Conservation (phyloP, 768 basidiomycete genomes). For the Boletus speciosus region DNA sequence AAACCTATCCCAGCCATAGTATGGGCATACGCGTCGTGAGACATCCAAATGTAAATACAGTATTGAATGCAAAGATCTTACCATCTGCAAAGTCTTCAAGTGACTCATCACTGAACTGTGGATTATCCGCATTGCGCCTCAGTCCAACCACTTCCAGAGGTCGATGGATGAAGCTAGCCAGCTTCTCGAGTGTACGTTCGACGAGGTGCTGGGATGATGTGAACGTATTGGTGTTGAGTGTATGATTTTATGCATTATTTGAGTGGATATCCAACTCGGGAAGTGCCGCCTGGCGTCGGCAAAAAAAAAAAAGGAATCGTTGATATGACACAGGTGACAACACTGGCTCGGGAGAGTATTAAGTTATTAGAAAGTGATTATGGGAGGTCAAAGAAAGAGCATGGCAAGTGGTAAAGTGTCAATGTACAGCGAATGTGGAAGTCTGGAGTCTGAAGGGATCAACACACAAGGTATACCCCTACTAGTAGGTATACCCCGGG, state of each 20-base stretch:
- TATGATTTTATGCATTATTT: slow-evolving; percentile 18
- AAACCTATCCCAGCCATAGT: slow-evolving; percentile 40
- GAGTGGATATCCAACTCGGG: too few relatives aligned
- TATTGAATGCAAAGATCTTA: slow-evolving; percentile 21
- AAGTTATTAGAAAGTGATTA: too few relatives aligned
- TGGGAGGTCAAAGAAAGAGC: too few relatives aligned
- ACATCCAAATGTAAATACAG: neutral
- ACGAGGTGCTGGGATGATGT: slow-evolving; percentile 43
- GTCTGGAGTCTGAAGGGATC: too few relatives aligned
- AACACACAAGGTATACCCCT: too few relatives aligned
- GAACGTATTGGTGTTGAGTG: slow-evolving; percentile 42
- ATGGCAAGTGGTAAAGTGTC: too few relatives aligned
- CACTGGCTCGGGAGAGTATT: too few relatives aligned
- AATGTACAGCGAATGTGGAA: too few relatives aligned
- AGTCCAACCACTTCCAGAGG: slow-evolving; percentile 41
- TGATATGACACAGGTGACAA: too few relatives aligned
- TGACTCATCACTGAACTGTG: slow-evolving; percentile 34
- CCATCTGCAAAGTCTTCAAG: slow-evolving; percentile 46
- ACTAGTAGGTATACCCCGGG: too few relatives aligned
- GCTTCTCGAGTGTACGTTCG: slow-evolving; percentile 38
- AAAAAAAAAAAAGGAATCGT: too few relatives aligned
- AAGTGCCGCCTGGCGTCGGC: too few relatives aligned
- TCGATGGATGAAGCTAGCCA: slow-evolving; percentile 32
- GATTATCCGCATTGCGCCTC: slow-evolving; percentile 26
- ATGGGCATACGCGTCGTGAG: slow-evolving; percentile 36